phyloP scores from a whole-genome alignment of 495 filamentous ascomycete genomes.

The Xylaria castorea region DNA sequence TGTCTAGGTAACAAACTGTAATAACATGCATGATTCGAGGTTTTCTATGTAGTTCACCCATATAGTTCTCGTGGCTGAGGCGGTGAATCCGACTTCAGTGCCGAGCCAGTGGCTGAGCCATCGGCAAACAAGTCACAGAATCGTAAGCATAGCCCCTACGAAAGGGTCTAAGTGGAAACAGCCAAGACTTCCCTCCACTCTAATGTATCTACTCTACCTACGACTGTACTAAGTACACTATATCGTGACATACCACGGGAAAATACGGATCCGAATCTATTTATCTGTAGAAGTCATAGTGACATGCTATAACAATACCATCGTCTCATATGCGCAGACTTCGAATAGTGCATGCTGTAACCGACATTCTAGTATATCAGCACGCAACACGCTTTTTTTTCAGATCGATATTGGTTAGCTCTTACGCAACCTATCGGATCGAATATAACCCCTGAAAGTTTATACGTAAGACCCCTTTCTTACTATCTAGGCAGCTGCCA shows the following conservation, averaged over 20 bases:
- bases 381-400: neutral
- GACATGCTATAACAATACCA: neutral
- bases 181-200: neutral
- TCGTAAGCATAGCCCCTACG: conserved; percentile 8
- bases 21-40: neutral
- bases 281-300: neutral
- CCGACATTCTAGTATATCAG: neutral
- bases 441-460: neutral
- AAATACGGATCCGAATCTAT: neutral
- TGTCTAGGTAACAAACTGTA: neutral
- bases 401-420: neutral
- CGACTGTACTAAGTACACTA: neutral
- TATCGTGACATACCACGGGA: neutral
- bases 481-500: conserved; percentile 3
- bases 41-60: neutral
- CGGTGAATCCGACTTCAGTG: conserved; percentile 8
- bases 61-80: conserved; percentile 19
- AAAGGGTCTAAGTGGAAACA: conserved; percentile 8
- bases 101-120: conserved; percentile 15
- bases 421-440: neutral
- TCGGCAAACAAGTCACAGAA: neutral
- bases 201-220: neutral
- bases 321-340: neutral
- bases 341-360: neutral
- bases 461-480: neutral